These are phyloP conservation scores for Huiozyma sinensis DNA, from an alignment of 805 yeast genomes.

Conservation along the genomic window DNA sequence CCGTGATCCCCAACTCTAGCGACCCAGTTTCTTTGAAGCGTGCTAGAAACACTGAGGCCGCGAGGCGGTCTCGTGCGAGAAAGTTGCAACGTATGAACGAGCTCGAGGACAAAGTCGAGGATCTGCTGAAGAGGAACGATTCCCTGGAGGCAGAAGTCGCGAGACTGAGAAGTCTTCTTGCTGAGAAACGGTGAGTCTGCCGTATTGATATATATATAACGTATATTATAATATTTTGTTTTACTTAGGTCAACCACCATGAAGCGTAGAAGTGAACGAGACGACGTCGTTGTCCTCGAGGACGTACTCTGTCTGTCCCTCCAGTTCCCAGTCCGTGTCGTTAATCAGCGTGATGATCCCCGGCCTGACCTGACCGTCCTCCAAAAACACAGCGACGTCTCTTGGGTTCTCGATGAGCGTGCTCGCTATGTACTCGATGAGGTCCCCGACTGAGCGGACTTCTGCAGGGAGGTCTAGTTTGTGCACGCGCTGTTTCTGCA, in stretches of 20 bases:
- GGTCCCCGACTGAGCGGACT: slow-evolving; percentile 32
- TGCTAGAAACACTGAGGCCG: slow-evolving; percentile 94
- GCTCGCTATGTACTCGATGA: slow-evolving; percentile 44
- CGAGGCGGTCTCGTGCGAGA: slow-evolving; percentile 88
- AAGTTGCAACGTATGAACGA: slow-evolving; percentile 81
- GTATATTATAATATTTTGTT: neutral
- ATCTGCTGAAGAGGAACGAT: slow-evolving; percentile 46
- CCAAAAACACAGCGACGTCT: slow-evolving; percentile 66
- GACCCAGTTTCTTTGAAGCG: slow-evolving; percentile 77
- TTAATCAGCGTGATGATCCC: slow-evolving; percentile 87
- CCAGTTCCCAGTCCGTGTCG: slow-evolving; percentile 95
- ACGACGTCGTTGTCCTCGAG: slow-evolving; percentile 67
- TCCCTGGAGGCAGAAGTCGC: slow-evolving; percentile 53
- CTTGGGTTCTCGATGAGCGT: slow-evolving; percentile 48
- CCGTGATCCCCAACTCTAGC: slow-evolving; percentile 45
- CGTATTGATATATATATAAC: neutral
- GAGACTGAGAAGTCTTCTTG: slow-evolving; percentile 44
- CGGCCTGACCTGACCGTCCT: slow-evolving; percentile 75
- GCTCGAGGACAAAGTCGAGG: slow-evolving; percentile 68
- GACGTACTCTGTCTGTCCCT: slow-evolving; percentile 76
- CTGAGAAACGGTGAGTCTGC: slow-evolving; percentile 1
- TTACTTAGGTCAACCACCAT: slow-evolving; percentile 58
- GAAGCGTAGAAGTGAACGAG: slow-evolving; percentile 85
- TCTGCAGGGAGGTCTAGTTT: slow-evolving; percentile 39
- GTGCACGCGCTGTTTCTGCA: slow-evolving; percentile 46